phyloP scores from a whole-genome alignment of 345 rosid species.

The Salix viminalis region DNA sequence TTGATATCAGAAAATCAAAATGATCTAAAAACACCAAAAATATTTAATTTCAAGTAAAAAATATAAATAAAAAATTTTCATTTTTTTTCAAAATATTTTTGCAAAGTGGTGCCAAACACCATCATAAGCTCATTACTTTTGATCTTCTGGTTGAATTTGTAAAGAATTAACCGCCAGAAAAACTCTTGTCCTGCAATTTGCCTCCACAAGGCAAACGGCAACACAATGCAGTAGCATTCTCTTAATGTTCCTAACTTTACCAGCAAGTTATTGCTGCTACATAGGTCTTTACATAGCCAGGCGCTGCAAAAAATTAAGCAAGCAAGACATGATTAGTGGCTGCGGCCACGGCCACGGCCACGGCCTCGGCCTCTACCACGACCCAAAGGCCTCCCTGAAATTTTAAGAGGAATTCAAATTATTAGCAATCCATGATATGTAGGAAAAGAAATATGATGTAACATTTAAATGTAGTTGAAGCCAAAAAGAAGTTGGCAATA shows the following conservation, averaged over 20 bases:
- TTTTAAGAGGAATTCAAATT: constrained; percentile 6
- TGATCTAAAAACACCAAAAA: too few species aligned
- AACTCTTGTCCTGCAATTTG: constrained; percentile 1
- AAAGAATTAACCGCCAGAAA: not conserved
- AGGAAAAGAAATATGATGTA: not conserved
- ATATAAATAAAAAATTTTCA: too few species aligned
- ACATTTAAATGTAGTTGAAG: not conserved
- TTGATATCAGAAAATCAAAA: too few species aligned
- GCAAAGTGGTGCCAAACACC: too few species aligned
- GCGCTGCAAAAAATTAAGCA: constrained; percentile 20
- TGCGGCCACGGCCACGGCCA: constrained; percentile 59
- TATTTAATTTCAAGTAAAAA: too few species aligned
- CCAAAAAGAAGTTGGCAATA: constrained; percentile 13
- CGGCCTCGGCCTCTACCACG: constrained; percentile 88
- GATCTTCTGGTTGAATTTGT: not conserved
- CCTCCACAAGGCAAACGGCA: not conserved
- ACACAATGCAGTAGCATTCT: constrained; percentile 3
- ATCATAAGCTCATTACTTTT: constrained; percentile 2
- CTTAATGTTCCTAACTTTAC: constrained; percentile 12
- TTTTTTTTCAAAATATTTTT: too few species aligned
- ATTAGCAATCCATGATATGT: not conserved
- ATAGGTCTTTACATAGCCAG: constrained; percentile 26
- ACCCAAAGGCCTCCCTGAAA: constrained; percentile 73
- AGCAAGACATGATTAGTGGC: constrained; percentile 45
- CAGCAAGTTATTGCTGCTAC: constrained; percentile 27